These are phyloP conservation scores for Fusarium torreyae DNA, from an alignment of 2,329 filamentous ascomycete genomes.

Conservation along the genomic window DNA sequence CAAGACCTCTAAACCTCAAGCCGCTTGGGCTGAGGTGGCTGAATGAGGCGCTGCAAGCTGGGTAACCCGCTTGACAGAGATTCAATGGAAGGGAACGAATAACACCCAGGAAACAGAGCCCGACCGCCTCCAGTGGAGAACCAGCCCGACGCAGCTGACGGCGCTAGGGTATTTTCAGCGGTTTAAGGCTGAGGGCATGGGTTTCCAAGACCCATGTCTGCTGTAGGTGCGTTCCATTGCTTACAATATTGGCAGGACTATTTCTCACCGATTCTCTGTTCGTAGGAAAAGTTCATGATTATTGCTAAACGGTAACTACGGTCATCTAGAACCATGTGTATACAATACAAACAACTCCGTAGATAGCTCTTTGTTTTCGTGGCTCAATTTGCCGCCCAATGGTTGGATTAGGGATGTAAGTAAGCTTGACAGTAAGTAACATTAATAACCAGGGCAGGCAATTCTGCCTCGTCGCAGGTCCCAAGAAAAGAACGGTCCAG, in stretches of 20 bases:
- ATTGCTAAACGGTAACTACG: not conserved
- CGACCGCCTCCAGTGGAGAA: slow-evolving; percentile 35
- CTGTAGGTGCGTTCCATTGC: slow-evolving; percentile 18
- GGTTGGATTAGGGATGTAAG: not conserved
- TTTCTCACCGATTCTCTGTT: slow-evolving; percentile 27
- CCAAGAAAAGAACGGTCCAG: not conserved
- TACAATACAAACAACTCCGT: not conserved
- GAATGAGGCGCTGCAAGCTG: slow-evolving; percentile 37
- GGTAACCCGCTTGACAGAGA: slow-evolving; percentile 11
- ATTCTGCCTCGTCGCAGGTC: slow-evolving; percentile 6
- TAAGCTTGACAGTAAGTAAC: not conserved
- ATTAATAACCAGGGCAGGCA: not conserved
- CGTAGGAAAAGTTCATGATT: slow-evolving; percentile 22
- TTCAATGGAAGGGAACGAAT: slow-evolving; percentile 11
- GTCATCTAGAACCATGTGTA: not conserved
- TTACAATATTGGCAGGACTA: slow-evolving; percentile 8
- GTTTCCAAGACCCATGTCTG: slow-evolving; percentile 23
- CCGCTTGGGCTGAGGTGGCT: slow-evolving; percentile 44
- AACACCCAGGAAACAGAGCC: slow-evolving; percentile 17
- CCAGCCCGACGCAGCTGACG: slow-evolving; percentile 37
- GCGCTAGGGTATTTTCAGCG: slow-evolving; percentile 43
- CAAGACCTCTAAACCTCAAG: not conserved
- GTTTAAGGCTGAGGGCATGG: slow-evolving; percentile 48
- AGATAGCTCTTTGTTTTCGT: not conserved
- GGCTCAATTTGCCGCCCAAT: not conserved